Base-by-base conservation (phyloP, 2,329 filamentous ascomycete genomes). In the Leptodontidium sp. region DNA sequence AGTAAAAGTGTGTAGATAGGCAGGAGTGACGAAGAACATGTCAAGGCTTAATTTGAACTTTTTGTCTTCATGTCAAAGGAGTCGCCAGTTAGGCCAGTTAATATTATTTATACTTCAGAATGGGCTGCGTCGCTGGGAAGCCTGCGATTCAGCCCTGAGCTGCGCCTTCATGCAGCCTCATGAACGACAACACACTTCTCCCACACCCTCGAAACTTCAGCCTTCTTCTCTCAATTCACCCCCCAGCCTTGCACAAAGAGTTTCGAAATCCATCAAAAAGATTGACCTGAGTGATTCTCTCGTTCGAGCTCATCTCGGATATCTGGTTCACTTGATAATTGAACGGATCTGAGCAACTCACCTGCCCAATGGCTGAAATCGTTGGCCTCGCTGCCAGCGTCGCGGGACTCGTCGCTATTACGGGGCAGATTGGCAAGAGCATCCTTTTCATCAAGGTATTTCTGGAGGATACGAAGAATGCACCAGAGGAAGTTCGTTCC, bases 381-480 rank as follows among this genome's bases (percentile, higher is more conserved):
- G 40, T 62, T 7, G 59, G 59, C 9, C 24, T 50, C 12, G 40
- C 59, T n/a, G 59, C 59, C 40, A 62, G 59, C 29, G n/a, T 63
- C 5, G 45, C 47, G 5, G 40, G 61, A 3, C 61, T 40, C 11
- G 26, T 63, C 45, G 47, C 17, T 11, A n/a, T 52, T 4, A 50
- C 61, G 24, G 45, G 61, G 3, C 61, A 63, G 11, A 49, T 63
- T 26, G 35, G 29, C 0, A 64, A 64, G 14, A 52, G 26, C 21
- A 40, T 43, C 32, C 14, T 64, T 4, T 64, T 64, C 50, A 50
- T 64, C 21, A 64, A 64, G 12, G 61, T 32, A 17, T 64, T 64
- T 11, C 12, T 64, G 14, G 29, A 35, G 17, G 61, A 55, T 43
- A 29, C 38, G 6, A 64, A 55, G 21, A 45, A 64, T 53, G 61